Base-by-base conservation (phyloP, 768 basidiomycete genomes). In the Cantharellus anzutake region DNA sequence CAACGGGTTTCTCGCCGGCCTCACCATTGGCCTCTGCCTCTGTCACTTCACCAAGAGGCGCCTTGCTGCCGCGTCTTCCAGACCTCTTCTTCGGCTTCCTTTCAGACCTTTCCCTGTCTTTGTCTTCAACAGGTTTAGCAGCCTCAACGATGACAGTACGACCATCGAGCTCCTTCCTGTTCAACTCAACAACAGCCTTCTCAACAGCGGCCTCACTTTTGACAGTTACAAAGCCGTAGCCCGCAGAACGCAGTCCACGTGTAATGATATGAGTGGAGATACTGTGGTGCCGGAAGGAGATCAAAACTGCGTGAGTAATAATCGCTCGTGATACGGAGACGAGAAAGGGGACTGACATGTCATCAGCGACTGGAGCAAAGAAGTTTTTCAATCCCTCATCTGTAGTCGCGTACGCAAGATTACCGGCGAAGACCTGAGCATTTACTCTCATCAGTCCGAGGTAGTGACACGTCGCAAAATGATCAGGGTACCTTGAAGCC, bases 361-460 rank as follows among this genome's bases (percentile, higher is more conserved):
- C 88, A 76, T 74, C 80, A 72, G 80, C 76, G 69, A 89, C 83
- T 70, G 85, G 84, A 72, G 78, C 84, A 78, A 93, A 94, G 78
- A 94, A 85, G 72, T 86, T 75, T 83, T 81, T 86, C 75, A 94
- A 84, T 81, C 86, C 86, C 74, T 89, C 85, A 78, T 90, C 87
- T 77, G 85, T 88, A 66, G 87, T 90, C 69, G 82, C 77, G 74
- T 92, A 94, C 76, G 88, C 81, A 77, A 94, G 89, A 75, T 94
- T 94, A 67, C 91, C 91, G 69, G 83, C 87, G 72, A 93, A 93
- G 76, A 91, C 86, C 89, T 92, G 66, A 29, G 56, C 35, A 56
- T 57, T 14, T 42, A 38, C 57, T 57, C 62, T 11, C 35, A 62
- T 59, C 59, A 42, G 48, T 39, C 16, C 39, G 62, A 16, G 37